These are phyloP conservation scores for Xylona heveae DNA, from an alignment of 495 filamentous ascomycete genomes.

Conservation along the genomic window DNA sequence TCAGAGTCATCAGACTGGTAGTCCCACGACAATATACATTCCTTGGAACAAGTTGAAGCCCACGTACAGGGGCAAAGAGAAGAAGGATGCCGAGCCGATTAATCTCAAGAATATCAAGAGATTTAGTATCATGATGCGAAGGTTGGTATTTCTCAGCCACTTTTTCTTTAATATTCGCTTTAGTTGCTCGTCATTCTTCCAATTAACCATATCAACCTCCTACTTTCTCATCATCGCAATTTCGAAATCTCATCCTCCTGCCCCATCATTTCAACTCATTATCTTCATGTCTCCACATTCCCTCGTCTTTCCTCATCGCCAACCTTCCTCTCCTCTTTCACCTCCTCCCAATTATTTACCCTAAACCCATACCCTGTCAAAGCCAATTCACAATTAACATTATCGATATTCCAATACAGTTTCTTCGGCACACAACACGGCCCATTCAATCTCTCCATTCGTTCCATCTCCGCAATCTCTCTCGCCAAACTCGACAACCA, in stretches of 20 bases:
- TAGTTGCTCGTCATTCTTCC: conserved; percentile 3
- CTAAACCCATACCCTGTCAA: too few species aligned
- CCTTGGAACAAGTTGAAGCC: conserved; percentile 41
- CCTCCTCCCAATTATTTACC: too few species aligned
- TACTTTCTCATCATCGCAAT: background rate
- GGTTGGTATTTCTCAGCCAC: conserved; percentile 23
- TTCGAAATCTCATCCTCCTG: conserved; percentile 2
- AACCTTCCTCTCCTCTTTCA: too few species aligned
- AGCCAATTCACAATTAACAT: background rate
- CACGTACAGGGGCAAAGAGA: conserved; percentile 48
- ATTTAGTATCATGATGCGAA: conserved; percentile 57
- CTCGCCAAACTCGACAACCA: too few species aligned
- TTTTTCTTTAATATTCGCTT: background rate
- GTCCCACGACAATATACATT: conserved; percentile 18
- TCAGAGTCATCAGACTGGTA: conserved; percentile 3
- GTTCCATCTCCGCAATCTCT: conserved; percentile 26
- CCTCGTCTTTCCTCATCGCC: too few species aligned
- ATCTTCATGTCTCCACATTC: too few species aligned
- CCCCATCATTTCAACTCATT: too few species aligned
- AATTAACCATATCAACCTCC: background rate
- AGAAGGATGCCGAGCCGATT: conserved; percentile 30
- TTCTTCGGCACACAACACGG: conserved; percentile 63
- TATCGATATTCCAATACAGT: conserved; percentile 23
- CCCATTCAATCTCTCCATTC: conserved; percentile 35
- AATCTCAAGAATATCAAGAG: conserved; percentile 36